phyloP scores from a whole-genome alignment of 495 filamentous ascomycete species.

The Hypoxylon fuscum region DNA sequence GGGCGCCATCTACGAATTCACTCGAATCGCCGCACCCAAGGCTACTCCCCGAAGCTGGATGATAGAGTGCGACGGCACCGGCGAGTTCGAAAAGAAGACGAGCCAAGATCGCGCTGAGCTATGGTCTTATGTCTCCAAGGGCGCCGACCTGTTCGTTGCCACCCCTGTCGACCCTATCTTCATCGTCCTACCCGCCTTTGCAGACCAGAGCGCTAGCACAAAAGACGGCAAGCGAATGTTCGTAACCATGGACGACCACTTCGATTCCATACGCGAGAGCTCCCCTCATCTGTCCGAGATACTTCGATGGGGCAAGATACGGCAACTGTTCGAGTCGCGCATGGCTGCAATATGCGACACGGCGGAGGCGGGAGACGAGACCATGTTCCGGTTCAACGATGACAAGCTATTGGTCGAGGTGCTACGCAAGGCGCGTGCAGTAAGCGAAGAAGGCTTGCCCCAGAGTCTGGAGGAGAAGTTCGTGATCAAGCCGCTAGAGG shows the following conservation, averaged over 20 bases:
- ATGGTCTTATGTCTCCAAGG: constrained; percentile 56
- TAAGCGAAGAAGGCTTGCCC: constrained; percentile 72
- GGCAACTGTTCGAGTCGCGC: constrained; percentile 47
- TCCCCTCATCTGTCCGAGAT: constrained; percentile 66
- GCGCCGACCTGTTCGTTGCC: constrained; percentile 77
- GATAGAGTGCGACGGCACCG: constrained; percentile 50
- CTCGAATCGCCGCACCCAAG: constrained; percentile 71
- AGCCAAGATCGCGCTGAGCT: constrained; percentile 23
- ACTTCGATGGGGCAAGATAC: constrained; percentile 55
- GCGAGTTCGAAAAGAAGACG: constrained; percentile 21
- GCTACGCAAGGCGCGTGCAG: constrained; percentile 73
- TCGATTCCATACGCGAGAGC: constrained; percentile 69
- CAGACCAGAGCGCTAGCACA: constrained; percentile 32
- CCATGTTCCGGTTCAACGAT: constrained; percentile 79
- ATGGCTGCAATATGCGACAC: constrained; percentile 77
- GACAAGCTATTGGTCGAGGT: constrained; percentile 74
- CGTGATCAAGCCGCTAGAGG: constrained; percentile 75
- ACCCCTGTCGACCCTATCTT: constrained; percentile 88
- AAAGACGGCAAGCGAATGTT: constrained; percentile 69
- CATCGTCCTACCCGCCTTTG: constrained; percentile 76
- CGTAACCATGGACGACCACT: constrained; percentile 80
- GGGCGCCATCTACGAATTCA: constrained; percentile 89
- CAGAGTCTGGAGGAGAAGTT: constrained; percentile 87
- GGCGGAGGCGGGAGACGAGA: constrained; percentile 82
- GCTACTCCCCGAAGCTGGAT: constrained; percentile 73